Percentiles rank a stretch among this genome's conserved stretches.
Conservation (phyloP, 2,329 filamentous ascomycete species). For the Rhytidhysteron rufulum region DNA sequence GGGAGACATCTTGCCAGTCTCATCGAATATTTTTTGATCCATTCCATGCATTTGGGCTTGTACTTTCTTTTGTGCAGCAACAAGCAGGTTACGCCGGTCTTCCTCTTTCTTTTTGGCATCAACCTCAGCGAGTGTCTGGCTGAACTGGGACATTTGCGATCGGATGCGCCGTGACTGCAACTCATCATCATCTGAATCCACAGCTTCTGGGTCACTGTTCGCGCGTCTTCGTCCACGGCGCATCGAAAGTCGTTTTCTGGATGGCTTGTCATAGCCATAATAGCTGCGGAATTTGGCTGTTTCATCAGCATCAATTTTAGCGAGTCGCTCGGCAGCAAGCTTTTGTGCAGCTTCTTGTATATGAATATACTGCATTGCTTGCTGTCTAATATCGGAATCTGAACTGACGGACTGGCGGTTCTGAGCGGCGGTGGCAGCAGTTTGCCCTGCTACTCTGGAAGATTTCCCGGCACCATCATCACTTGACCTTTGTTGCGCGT, state of each 20-base stretch:
- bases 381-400: slow-evolving; percentile 49
- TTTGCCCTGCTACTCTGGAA: slow-evolving; percentile 28
- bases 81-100: slow-evolving; percentile 72
- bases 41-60: slow-evolving; percentile 71
- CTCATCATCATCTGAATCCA: slow-evolving; percentile 55
- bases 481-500: slow-evolving; percentile 60
- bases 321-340: slow-evolving; percentile 76
- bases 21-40: slow-evolving; percentile 73
- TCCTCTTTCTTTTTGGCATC: slow-evolving; percentile 70
- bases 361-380: slow-evolving; percentile 53
- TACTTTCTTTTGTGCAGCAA: slow-evolving; percentile 82
- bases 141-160: slow-evolving; percentile 75
- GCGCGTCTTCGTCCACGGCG: slow-evolving; percentile 56
- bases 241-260: slow-evolving; percentile 49
- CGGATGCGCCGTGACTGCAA: slow-evolving; percentile 69
- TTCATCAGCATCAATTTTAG: slow-evolving; percentile 65
- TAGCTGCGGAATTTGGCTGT: slow-evolving; percentile 63
- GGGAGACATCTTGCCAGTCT: slow-evolving; percentile 70
- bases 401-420: slow-evolving; percentile 26
- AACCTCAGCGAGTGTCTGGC: slow-evolving; percentile 61
- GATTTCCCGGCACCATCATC: slow-evolving; percentile 45
- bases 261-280: slow-evolving; percentile 61
- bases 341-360: slow-evolving; percentile 85
- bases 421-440: slow-evolving; percentile 31
- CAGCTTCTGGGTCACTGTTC: slow-evolving; percentile 59